Percentiles rank a stretch among this genome's conserved stretches.
Evolutionary conservation across 495 filamentous ascomycete genomes (phyloP).

Genomic region (Bacidia gigantensis): DNA sequence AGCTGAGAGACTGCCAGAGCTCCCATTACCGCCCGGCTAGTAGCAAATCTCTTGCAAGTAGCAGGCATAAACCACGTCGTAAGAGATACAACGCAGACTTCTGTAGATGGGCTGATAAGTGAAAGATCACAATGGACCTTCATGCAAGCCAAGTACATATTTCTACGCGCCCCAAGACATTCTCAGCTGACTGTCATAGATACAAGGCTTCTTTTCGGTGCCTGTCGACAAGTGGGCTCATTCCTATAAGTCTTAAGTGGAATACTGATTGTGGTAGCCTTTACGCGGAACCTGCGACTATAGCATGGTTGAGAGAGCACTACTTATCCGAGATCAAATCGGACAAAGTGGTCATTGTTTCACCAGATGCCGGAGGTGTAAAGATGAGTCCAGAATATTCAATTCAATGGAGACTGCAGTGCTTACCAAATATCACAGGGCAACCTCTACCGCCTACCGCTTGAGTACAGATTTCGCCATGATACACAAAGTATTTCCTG

Average conservation of each 20-base stretch:
- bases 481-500: conserved; percentile 61
- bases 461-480: conserved; percentile 93
- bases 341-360: conserved; percentile 83
- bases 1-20: not conserved
- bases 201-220: conserved; percentile 94
- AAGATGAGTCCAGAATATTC: conserved; percentile 55
- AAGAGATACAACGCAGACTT: conserved; percentile 22
- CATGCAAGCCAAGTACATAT: conserved; percentile 46
- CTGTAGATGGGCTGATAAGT: conserved; percentile 13
- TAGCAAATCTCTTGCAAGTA: conserved; percentile 96
- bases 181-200: conserved; percentile 43
- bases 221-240: conserved; percentile 69
- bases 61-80: conserved; percentile 40
- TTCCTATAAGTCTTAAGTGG: not conserved
- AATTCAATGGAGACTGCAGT: conserved; percentile 28
- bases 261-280: conserved; percentile 26
- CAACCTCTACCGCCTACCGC: conserved; percentile 90
- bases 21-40: conserved; percentile 69
- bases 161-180: conserved; percentile 30
- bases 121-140: conserved; percentile 76
- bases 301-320: conserved; percentile 25
- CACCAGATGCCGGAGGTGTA: conserved; percentile 89
- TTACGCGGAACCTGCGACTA: conserved; percentile 86
- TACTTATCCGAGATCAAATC: conserved; percentile 80
- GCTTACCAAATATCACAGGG: conserved; percentile 32